phyloP scores from a whole-genome alignment of 306 rosid genomes.

The Pachyrhizus erosus region DNA sequence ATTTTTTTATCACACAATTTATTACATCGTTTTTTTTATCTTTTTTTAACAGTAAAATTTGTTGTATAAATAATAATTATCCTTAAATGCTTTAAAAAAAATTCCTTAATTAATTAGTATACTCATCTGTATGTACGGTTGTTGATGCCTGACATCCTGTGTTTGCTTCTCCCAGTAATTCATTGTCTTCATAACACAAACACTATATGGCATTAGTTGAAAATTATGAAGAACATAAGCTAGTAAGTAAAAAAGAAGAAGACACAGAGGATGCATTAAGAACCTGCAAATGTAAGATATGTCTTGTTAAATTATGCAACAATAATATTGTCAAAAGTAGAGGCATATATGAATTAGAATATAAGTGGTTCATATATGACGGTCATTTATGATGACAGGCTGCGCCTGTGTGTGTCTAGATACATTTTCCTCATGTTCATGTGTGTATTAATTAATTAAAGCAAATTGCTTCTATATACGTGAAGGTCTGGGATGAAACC shows the following conservation, averaged over 20 bases:
- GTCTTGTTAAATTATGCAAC: not conserved
- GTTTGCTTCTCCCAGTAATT: not conserved
- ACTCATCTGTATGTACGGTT: not conserved
- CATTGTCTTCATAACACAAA: not conserved
- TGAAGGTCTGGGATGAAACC: not conserved
- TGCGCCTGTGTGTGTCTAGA: not conserved
- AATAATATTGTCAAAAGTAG: not conserved
- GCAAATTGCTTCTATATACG: not conserved
- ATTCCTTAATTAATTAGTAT: not conserved
- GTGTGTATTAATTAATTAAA: not conserved
- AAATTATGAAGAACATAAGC: not conserved
- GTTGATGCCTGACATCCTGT: not conserved
- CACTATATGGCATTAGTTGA: not conserved
- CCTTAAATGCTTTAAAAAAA: no score
- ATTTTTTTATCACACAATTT: no score
- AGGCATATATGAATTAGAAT: not conserved
- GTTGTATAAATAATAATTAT: not conserved
- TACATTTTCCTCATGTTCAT: constrained; percentile 2
- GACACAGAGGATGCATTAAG: not conserved
- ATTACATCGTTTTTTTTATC: no score
- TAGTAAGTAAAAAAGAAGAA: not conserved
- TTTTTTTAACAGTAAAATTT: no score
- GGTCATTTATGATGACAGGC: not conserved
- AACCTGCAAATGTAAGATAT: not conserved
- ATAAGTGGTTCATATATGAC: not conserved